A percentile compares a stretch with the other conserved stretches of the same genome.
These are phyloP conservation scores for Gynostemma pentaphyllum DNA, from an alignment of 306 rosid genomes.

Conservation along the genomic window DNA sequence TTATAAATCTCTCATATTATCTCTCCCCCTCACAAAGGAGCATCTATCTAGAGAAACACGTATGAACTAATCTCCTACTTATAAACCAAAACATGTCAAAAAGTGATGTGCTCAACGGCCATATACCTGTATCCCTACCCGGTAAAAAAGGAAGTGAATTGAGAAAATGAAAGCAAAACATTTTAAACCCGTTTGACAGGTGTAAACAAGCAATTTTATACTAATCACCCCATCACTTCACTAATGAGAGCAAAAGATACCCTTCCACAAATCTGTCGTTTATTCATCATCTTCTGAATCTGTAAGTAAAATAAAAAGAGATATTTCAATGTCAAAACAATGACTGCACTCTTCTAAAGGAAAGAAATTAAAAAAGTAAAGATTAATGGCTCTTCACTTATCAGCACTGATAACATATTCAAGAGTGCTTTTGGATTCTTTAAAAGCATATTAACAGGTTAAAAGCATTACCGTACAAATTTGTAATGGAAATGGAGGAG, in stretches of 20 bases:
- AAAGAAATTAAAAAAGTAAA: not conserved
- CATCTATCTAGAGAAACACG: conserved; percentile 7
- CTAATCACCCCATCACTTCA: conserved; percentile 21
- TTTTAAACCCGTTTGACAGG: not conserved
- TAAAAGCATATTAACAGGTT: no score
- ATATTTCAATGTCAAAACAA: conserved; percentile 7
- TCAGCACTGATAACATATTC: no score
- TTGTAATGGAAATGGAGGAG: no score
- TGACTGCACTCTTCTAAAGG: not conserved
- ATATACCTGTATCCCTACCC: conserved; percentile 2
- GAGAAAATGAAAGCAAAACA: conserved; percentile 4
- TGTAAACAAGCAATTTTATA: conserved; percentile 15
- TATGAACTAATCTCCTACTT: conserved; percentile 1
- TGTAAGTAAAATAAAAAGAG: conserved; percentile 21
- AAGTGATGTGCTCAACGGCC: conserved; percentile 5
- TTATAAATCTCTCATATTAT: not conserved
- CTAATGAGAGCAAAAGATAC: conserved; percentile 18
- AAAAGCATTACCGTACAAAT: no score
- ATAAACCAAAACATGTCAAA: not conserved
- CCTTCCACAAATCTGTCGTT: conserved; percentile 23
- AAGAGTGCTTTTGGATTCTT: no score
- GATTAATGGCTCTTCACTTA: not conserved
- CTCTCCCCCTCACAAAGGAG: not conserved
- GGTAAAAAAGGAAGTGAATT: not conserved
- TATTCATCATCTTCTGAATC: conserved; percentile 92